Evolutionary conservation across 2,329 filamentous ascomycete species (phyloP), one percentile per base, ranked within the genome.

Genomic region (Didymella keratinophila): DNA sequence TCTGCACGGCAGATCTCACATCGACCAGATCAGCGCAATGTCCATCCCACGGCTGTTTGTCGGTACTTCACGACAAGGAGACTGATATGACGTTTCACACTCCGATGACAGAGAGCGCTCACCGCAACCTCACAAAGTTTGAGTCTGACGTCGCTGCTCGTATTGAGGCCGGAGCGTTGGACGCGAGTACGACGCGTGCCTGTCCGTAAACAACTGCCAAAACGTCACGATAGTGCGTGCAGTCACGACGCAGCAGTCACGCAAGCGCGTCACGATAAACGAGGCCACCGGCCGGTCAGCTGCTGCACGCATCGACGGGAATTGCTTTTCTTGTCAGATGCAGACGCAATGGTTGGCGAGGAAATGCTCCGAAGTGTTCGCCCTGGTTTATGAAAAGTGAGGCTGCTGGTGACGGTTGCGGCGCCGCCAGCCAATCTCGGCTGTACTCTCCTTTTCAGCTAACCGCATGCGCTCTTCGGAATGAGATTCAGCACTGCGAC

Each of bases 331-430:
- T 51, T 34, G 52, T 50, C 42, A 44, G 45, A 50, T 20, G 56
- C 56, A 34, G 41, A 42, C 25, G 45, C 34, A 50, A 43, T 56
- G 58, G 58, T 64, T 56, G 63, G 58, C 44, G 52, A 50, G 52
- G 49, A 48, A 37, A 56, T 52, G 46, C 58, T 57, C 56, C 55
- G 57, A 61, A 44, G 47, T 62, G 66, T 60, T 68, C 71, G 71
- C 71, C 70, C 68, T 72, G 67, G 57, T 62, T 66, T 67, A 58
- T 39, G 32, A 52, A 67, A 72, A 72, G 70, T 73, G 70, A 73
- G 70, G 70, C 71, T 58, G 44, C 39, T 70, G 62, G 50, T 64
- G 69, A 67, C 63, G 68, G 58, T 64, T 62, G 54, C 62, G 65
- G 65, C 55, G 60, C 56, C 61, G 46, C 64, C 60, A 60, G 64